Evolutionary conservation across 2,329 filamentous ascomycete species (phyloP).

Genomic region (Cladorrhinum sp.): DNA sequence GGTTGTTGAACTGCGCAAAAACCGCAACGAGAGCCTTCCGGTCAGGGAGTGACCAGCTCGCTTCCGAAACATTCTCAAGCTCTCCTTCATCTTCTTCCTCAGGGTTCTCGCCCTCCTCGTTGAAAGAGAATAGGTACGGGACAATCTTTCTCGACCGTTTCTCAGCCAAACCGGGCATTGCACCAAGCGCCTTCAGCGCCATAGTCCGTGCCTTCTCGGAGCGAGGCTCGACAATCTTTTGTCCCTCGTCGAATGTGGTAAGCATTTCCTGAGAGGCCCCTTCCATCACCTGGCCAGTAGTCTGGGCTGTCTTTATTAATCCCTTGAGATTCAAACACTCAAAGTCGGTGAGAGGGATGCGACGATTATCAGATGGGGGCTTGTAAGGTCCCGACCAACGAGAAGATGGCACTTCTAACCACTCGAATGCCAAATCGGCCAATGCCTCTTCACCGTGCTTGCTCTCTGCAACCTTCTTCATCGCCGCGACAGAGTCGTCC

Average conservation of each 20-base stretch:
- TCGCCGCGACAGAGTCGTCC: slow-evolving; percentile 74
- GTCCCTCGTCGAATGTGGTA: slow-evolving; percentile 61
- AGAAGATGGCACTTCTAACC: slow-evolving; percentile 63
- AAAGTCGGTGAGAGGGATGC: slow-evolving; percentile 64
- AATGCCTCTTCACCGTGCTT: slow-evolving; percentile 71
- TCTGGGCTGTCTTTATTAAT: slow-evolving; percentile 51
- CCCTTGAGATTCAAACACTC: slow-evolving; percentile 74
- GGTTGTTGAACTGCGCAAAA: slow-evolving; percentile 83
- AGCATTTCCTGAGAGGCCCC: slow-evolving; percentile 58
- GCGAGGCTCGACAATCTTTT: slow-evolving; percentile 50
- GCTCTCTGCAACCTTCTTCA: slow-evolving; percentile 70
- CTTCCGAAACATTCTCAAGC: slow-evolving; percentile 37
- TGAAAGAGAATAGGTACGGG: slow-evolving; percentile 82
- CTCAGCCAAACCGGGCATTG: slow-evolving; percentile 74
- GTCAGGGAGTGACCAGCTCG: slow-evolving; percentile 70
- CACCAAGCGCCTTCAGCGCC: slow-evolving; percentile 73
- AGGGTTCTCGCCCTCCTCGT: slow-evolving; percentile 48
- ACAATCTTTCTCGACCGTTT: slow-evolving; percentile 81
- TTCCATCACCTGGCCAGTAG: slow-evolving; percentile 51
- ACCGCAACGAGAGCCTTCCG: slow-evolving; percentile 78
- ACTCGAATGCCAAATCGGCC: slow-evolving; percentile 70
- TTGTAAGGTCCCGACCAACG: slow-evolving; percentile 47
- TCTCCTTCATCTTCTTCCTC: slow-evolving; percentile 34
- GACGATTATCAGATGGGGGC: slow-evolving; percentile 33
- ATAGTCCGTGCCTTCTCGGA: slow-evolving; percentile 65